Evolutionary conservation across 2,329 filamentous ascomycete genomes (phyloP).

Genomic region (Aspergillus piperis): DNA sequence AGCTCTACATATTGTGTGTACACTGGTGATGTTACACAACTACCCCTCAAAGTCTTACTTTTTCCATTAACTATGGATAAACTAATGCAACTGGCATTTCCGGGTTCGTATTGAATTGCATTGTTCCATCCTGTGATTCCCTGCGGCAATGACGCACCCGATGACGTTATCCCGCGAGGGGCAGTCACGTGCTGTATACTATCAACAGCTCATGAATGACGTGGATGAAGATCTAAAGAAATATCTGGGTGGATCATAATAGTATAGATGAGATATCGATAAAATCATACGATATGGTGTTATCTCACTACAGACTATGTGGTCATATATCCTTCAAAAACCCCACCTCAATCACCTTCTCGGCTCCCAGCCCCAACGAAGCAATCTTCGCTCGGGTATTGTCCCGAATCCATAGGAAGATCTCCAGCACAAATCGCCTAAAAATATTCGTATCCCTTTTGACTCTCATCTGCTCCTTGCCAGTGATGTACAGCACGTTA

Average conservation of each 20-base stretch:
- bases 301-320: background rate
- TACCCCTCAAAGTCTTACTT: too few relatives aligned
- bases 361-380: conserved; percentile 39
- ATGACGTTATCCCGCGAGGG: conserved; percentile 6
- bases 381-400: conserved; percentile 43
- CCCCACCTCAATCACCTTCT: conserved; percentile 44
- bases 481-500: conserved; percentile 51
- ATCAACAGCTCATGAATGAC: background rate
- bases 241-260: background rate
- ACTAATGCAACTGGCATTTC: too few relatives aligned
- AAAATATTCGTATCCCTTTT: conserved; percentile 29
- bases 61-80: too few relatives aligned
- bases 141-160: background rate
- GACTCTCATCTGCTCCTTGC: conserved; percentile 44
- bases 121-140: background rate
- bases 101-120: too few relatives aligned
- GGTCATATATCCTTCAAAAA: conserved; percentile 39
- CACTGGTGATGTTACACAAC: too few relatives aligned
- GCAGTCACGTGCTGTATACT: background rate
- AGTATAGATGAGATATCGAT: background rate
- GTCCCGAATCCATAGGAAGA: conserved; percentile 43
- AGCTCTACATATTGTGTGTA: too few relatives aligned
- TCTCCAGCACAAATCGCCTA: conserved; percentile 29
- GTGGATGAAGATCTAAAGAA: background rate
- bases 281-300: background rate